Evolutionary conservation across 139 green algal genomes (phyloP), one percentile per base, ranked within the genome.

Genomic region (Chlorella ohadii): DNA sequence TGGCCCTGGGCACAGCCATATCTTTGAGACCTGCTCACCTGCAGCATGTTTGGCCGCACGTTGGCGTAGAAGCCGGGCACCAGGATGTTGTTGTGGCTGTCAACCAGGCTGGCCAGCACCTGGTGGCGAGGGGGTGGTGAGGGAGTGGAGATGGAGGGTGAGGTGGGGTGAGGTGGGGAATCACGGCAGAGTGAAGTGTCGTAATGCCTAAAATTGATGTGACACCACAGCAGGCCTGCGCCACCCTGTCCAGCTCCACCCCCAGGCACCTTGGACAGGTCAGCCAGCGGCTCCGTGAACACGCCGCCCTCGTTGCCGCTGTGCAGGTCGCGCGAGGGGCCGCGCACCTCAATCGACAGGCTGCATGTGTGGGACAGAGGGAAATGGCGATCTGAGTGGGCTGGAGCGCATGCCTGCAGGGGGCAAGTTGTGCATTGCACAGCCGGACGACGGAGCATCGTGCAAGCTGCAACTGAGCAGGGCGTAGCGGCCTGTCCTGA

Each of bases 271-370:
- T 95, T 93, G 51, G 94, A 91, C 57, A 99, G 91, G 88, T 98
- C 94, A 3, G 89, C 90, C 87, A 99, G 93, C 0, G 97, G 97
- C 92, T 99, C 97, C 19, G 88, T 93, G 87, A 98, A 98, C 44
- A 97, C 93, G 65, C 97, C 97, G 38, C 97, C 97, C 70, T 99
- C 95, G 78, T 98, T 98, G 86, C 97, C 97, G 57, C 87, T 95
- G 91, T 99, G 97, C 59, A 99, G 82, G 87, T 99, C 96, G 13
- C 93, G 90, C 25, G 89, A 64, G 3, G 96, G 94, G 15, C 96
- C 96, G 22, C 79, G 66, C 80, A 98, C 93, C 88, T 94, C 85
- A 4, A 97, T 81, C 33, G 75, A 91, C 39, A 94, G 73, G 56
- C 57, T 72, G 76, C 31, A n/a, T n/a, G n/a, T n/a, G n/a, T n/a